A percentile compares a stretch with the other conserved stretches of the same genome.
Evolutionary conservation across 2,329 filamentous ascomycete genomes (phyloP).

Genomic region (Penicillium verrucosum): DNA sequence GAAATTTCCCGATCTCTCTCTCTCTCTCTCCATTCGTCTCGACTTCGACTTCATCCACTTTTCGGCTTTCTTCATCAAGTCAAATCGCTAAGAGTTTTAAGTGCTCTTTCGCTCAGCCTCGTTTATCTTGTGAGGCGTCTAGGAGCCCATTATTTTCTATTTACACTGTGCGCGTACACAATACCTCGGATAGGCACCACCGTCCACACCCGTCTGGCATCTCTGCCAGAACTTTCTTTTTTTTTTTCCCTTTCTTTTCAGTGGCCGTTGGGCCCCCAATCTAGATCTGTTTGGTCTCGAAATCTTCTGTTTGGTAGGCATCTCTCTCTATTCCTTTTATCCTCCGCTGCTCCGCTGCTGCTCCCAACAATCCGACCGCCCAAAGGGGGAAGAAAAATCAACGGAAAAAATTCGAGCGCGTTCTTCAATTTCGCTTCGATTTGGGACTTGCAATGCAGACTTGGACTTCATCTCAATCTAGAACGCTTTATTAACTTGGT

Average conservation of each 20-base stretch:
- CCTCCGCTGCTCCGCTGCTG: neutral
- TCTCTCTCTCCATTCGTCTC: conserved; percentile 8
- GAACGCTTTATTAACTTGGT: conserved; percentile 18
- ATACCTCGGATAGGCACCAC: conserved; percentile 17
- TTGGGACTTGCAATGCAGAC: conserved; percentile 11
- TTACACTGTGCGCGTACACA: conserved; percentile 15
- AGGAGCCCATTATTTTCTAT: conserved; percentile 21
- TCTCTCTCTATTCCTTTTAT: neutral
- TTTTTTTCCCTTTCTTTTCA: neutral
- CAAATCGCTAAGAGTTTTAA: conserved; percentile 7
- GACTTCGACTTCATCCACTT: neutral
- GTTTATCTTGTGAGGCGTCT: conserved; percentile 9
- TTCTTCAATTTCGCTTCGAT: neutral
- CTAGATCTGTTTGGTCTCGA: conserved; percentile 26
- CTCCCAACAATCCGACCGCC: neutral
- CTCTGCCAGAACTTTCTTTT: conserved; percentile 24
- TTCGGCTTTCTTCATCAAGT: conserved; percentile 9
- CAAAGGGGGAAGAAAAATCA: conserved; percentile 5
- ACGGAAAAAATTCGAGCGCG: conserved; percentile 5
- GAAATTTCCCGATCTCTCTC: conserved; percentile 1
- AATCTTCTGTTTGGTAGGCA: conserved; percentile 29
- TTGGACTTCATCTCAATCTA: conserved; percentile 10
- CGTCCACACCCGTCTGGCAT: conserved; percentile 24
- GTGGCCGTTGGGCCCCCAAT: conserved; percentile 31
- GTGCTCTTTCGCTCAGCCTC: conserved; percentile 8